These are phyloP conservation scores for Physcomitrium patens DNA, from an alignment of 225 moss, liverwort and hornwort genomes.

Conservation along the genomic window DNA sequence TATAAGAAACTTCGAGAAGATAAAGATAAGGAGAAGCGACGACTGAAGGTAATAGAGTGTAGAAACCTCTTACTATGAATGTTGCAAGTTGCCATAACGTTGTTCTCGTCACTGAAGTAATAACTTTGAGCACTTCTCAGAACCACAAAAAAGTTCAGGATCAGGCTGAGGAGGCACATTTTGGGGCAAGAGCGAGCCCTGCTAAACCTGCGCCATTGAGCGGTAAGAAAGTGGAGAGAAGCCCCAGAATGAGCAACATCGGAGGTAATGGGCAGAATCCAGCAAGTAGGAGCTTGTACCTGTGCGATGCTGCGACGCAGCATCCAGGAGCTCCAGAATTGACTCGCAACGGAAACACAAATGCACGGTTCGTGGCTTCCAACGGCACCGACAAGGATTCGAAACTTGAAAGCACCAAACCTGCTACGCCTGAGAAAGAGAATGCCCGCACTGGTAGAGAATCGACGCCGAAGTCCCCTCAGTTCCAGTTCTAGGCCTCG, in stretches of 20 bases:
- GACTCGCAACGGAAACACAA: slow-evolving; percentile 49
- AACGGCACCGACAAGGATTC: slow-evolving; percentile 51
- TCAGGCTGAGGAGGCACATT: slow-evolving; percentile 63
- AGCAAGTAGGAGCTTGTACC: slow-evolving; percentile 55
- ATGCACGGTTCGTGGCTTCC: slow-evolving; percentile 36
- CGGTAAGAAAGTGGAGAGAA: slow-evolving; percentile 48
- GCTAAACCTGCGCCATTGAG: slow-evolving; percentile 46
- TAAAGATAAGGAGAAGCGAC: slow-evolving; percentile 94
- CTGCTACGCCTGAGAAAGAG: slow-evolving; percentile 83
- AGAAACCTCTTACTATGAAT: neutral
- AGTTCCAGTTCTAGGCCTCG: slow-evolving; percentile 25
- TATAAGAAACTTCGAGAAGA: slow-evolving; percentile 97
- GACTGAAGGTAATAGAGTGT: slow-evolving; percentile 64
- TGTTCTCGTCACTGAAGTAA: neutral
- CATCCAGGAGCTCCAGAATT: slow-evolving; percentile 47
- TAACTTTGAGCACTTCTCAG: slow-evolving; percentile 26
- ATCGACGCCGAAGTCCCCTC: slow-evolving; percentile 52
- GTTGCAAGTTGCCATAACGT: neutral
- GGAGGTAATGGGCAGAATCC: slow-evolving; percentile 57
- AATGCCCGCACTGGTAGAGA: slow-evolving; percentile 69
- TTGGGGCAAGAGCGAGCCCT: slow-evolving; percentile 66
- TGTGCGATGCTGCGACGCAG: slow-evolving; percentile 55
- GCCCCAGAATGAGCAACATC: slow-evolving; percentile 50
- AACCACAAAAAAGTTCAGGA: slow-evolving; percentile 68
- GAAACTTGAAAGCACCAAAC: slow-evolving; percentile 52